phyloP scores from a whole-genome alignment of 345 rosid species.

The Salix koriyanagi region DNA sequence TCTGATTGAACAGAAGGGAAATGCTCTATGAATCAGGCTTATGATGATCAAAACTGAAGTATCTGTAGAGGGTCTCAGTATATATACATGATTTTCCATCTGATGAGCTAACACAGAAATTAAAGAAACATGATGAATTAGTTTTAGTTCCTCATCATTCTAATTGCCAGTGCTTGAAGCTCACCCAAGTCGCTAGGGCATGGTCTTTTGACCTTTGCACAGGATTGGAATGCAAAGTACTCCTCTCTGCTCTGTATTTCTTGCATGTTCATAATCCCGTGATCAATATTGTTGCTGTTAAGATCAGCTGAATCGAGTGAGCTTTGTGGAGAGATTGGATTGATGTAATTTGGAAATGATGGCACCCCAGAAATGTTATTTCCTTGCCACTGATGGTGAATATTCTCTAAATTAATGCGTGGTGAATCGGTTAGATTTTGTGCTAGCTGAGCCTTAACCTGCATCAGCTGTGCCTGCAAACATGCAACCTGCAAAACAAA shows the following conservation, averaged over 20 bases:
- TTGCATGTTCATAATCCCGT: conserved; percentile 24
- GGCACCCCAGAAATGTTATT: conserved; percentile 16
- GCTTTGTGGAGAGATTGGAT: conserved; percentile 69
- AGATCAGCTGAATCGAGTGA: conserved; percentile 56
- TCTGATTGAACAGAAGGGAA: neutral
- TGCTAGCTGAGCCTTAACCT: conserved; percentile 69
- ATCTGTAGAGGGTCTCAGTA: neutral
- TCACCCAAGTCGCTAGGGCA: conserved; percentile 56
- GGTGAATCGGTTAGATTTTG: conserved; percentile 38
- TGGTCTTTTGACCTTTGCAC: conserved; percentile 40
- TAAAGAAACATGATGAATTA: neutral
- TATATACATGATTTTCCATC: conserved; percentile 7
- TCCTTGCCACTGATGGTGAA: conserved; percentile 34
- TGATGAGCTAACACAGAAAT: neutral
- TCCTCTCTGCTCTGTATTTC: conserved; percentile 44
- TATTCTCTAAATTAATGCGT: conserved; percentile 15
- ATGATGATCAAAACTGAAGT: neutral
- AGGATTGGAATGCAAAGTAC: conserved; percentile 23
- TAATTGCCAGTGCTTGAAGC: conserved; percentile 80
- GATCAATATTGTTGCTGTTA: conserved; percentile 19
- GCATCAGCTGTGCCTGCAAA: conserved; percentile 86
- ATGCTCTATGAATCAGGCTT: neutral
- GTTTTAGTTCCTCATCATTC: conserved; percentile 69
- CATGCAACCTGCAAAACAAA: conserved; percentile 51
- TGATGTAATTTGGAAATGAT: conserved; percentile 32